phyloP scores from a whole-genome alignment of 495 filamentous ascomycete genomes.

The Physcia stellaris region DNA sequence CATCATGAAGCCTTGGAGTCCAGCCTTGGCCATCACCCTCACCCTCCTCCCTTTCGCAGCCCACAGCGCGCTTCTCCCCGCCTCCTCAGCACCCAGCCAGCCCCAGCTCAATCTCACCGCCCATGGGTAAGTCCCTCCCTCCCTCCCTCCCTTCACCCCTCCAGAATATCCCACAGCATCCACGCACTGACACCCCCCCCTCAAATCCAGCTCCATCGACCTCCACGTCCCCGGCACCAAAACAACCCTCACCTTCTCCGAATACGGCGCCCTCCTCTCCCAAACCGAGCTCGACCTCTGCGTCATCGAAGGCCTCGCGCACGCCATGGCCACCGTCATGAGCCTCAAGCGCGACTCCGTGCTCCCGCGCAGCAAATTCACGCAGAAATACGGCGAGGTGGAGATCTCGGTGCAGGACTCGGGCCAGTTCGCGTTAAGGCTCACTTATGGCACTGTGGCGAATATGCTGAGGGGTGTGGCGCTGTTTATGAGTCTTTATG shows the following conservation, averaged over 20 bases:
- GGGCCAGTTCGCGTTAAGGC: neutral
- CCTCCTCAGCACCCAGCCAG: too few species aligned
- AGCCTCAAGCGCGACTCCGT: neutral
- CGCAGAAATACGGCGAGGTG: slow-evolving; percentile 2
- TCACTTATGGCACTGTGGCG: neutral
- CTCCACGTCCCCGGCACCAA: slow-evolving; percentile 1
- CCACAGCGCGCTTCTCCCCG: too few species aligned
- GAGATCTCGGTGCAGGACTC: slow-evolving; percentile 1
- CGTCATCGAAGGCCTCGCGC: slow-evolving; percentile 1
- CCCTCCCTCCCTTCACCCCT: too few species aligned
- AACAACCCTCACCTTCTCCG: neutral
- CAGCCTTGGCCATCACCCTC: too few species aligned
- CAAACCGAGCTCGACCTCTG: slow-evolving; percentile 1
- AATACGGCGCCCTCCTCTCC: neutral
- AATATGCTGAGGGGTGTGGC: slow-evolving; percentile 1
- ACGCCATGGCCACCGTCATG: neutral
- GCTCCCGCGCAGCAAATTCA: neutral
- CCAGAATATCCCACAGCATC: too few species aligned
- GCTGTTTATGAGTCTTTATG: slow-evolving; percentile 2
- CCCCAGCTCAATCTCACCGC: too few species aligned
- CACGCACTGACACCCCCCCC: neutral
- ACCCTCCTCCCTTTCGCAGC: too few species aligned
- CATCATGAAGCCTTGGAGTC: too few species aligned
- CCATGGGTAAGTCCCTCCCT: too few species aligned
- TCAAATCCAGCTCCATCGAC: neutral